A percentile compares a stretch with the other conserved stretches of the same genome.
Evolutionary conservation across 306 rosid species (phyloP).

Genomic region (Delonix regia): DNA sequence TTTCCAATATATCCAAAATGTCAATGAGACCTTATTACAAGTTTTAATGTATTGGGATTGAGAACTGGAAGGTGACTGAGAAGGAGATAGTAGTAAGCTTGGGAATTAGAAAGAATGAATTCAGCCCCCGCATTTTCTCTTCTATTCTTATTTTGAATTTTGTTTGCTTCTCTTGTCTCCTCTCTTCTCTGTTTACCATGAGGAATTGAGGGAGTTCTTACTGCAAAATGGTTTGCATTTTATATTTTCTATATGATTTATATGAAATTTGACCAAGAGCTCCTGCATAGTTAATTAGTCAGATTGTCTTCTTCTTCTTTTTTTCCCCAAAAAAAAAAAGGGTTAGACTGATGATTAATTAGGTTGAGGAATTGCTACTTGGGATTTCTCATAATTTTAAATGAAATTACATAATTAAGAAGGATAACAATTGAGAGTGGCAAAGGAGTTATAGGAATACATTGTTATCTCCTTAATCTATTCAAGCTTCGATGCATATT

Average conservation of each 20-base stretch:
- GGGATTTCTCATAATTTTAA: neutral
- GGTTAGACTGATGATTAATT: neutral
- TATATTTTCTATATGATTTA: constrained; percentile 16
- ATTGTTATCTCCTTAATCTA: constrained; percentile 4
- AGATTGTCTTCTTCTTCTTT: neutral
- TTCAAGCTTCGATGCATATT: constrained; percentile 25
- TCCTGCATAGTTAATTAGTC: neutral
- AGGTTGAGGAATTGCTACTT: neutral
- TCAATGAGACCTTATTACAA: constrained; percentile 12
- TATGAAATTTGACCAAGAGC: neutral
- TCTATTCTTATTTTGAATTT: neutral
- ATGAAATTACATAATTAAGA: constrained; percentile 25
- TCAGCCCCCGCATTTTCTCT: neutral
- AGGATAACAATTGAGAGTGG: constrained; percentile 24
- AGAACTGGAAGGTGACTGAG: neutral
- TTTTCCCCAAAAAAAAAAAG: too few relatives aligned
- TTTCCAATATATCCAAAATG: neutral
- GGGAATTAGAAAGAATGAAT: neutral
- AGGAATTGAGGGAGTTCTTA: constrained; percentile 10
- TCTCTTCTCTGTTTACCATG: neutral
- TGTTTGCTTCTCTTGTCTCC: constrained; percentile 19
- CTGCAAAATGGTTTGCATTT: constrained; percentile 12
- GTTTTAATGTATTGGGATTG: constrained; percentile 25
- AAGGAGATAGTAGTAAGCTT: neutral
- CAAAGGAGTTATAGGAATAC: constrained; percentile 27